A percentile compares a stretch with the other conserved stretches of the same genome.
Conservation (phyloP, 2,329 filamentous ascomycete genomes). For the Magnaporthiopsis rhizophila region DNA sequence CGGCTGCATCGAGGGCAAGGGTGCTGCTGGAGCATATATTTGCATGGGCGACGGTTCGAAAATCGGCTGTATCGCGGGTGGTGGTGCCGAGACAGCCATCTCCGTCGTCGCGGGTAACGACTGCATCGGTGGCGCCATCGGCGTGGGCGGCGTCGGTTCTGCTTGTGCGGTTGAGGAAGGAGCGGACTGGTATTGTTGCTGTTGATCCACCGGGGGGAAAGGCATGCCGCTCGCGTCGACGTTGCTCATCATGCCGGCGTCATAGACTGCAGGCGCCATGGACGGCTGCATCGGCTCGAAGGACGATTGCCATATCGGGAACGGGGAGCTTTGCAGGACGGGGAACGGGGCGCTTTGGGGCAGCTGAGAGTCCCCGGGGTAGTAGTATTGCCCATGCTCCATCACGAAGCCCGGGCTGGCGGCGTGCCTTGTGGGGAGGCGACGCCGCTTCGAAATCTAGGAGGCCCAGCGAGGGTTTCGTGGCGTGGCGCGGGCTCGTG, state of each 20-base stretch:
- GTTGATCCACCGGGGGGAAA: no score
- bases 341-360: neutral
- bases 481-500: neutral
- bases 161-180: neutral
- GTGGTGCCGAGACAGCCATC: neutral
- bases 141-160: neutral
- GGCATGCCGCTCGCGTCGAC: neutral
- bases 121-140: neutral
- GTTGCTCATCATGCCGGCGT: neutral
- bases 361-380: neutral
- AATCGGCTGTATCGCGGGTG: neutral
- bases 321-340: neutral
- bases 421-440: neutral
- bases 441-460: neutral
- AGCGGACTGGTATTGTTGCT: neutral
- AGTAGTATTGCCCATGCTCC: conserved; percentile 15
- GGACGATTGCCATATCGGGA: neutral
- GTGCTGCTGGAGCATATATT: neutral
- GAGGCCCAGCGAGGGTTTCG: neutral
- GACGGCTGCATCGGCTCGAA: neutral
- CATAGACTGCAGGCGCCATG: neutral
- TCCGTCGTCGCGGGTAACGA: neutral
- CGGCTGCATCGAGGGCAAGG: neutral
- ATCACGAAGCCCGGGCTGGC: conserved; percentile 17
- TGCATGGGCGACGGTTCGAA: neutral